Percentiles rank a stretch among this genome's conserved stretches.
Conservation (phyloP, 306 rosid species). For the Rosa chinensis region DNA sequence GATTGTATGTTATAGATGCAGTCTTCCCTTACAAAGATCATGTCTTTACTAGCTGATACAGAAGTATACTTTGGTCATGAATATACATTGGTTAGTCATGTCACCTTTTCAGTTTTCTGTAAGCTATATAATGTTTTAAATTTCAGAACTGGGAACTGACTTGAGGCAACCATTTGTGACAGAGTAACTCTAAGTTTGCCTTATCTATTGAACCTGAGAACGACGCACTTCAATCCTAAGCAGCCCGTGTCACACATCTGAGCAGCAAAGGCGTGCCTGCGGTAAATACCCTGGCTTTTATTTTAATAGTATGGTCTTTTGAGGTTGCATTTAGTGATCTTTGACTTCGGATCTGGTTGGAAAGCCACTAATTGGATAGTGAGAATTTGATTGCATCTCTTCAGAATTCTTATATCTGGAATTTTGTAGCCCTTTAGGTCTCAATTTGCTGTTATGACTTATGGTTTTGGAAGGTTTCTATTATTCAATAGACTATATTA, state of each 20-base stretch:
- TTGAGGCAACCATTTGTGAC: constrained; percentile 32
- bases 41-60: constrained; percentile 72
- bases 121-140: constrained; percentile 15
- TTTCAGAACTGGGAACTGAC: constrained; percentile 24
- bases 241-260: constrained; percentile 62
- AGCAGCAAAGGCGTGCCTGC: constrained; percentile 81
- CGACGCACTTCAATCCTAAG: constrained; percentile 82
- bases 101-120: constrained; percentile 10
- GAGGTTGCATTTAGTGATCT: background rate
- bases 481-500: no score
- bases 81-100: constrained; percentile 68
- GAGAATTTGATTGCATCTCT: background rate
- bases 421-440: no score
- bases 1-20: constrained; percentile 60
- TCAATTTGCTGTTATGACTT: no score
- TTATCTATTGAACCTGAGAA: constrained; percentile 82
- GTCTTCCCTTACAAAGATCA: constrained; percentile 71
- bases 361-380: background rate
- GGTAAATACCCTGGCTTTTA: constrained; percentile 43
- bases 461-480: no score
- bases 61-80: constrained; percentile 84
- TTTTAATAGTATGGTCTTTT: constrained; percentile 1
- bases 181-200: constrained; percentile 89
- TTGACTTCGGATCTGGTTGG: background rate
- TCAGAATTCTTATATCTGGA: no score